Conservation (phyloP, 2,329 filamentous ascomycete species). For the Harringtonia lauricola region DNA sequence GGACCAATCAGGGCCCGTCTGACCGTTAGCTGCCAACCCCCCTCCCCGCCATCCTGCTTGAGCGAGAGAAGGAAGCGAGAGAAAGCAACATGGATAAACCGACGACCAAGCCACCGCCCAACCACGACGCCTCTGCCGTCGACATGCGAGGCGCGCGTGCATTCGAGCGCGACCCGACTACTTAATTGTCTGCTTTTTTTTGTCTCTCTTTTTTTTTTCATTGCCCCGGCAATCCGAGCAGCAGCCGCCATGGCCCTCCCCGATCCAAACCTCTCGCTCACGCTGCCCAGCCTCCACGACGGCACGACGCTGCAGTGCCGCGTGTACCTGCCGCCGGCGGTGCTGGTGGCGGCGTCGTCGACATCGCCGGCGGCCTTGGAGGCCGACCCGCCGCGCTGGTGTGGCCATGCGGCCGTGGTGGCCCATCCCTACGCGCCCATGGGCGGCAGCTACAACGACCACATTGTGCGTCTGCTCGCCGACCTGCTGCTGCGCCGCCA, state of each 20-base stretch:
- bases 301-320: slow-evolving; percentile 66
- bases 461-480: slow-evolving; percentile 57
- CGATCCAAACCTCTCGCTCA: slow-evolving; percentile 45
- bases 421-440: slow-evolving; percentile 88
- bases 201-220: not conserved
- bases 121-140: too few relatives aligned
- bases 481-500: slow-evolving; percentile 47
- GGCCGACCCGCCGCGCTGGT: slow-evolving; percentile 24
- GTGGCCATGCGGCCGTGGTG: slow-evolving; percentile 48
- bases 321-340: slow-evolving; percentile 58
- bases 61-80: too few relatives aligned
- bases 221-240: not conserved
- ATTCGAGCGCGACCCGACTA: too few relatives aligned
- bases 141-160: too few relatives aligned
- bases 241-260: not conserved
- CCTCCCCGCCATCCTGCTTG: too few relatives aligned
- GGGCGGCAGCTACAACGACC: slow-evolving; percentile 77
- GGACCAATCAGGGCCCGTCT: too few relatives aligned
- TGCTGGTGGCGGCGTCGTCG: slow-evolving; percentile 21
- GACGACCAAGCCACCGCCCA: too few relatives aligned
- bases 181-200: too few relatives aligned
- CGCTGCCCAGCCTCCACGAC: slow-evolving; percentile 78
- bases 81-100: too few relatives aligned
- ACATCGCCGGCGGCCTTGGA: not conserved
- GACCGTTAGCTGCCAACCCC: too few relatives aligned